Evolutionary conservation across 129 eudicot genomes (phyloP), one percentile per base, ranked within the genome.

Genomic region (Flaveria bidentis): DNA sequence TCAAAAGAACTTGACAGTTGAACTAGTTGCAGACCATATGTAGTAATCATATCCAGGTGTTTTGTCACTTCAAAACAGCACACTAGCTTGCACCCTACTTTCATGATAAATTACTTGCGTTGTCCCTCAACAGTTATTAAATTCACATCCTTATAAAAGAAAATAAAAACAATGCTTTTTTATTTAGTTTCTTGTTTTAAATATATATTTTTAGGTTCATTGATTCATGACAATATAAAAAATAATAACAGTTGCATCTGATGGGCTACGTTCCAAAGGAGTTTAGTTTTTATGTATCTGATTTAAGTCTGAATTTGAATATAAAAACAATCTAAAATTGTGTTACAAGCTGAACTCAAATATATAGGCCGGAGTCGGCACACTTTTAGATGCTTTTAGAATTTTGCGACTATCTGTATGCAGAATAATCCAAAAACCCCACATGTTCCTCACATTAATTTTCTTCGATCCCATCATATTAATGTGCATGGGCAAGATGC

Each of bases 391-490:
- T 4, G 41, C 41, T 36, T 4, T 36, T 36, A 36, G n/a, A 39
- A 46, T 69, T 30, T 51, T 36, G 9, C 50, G 56, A 49, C 9
- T 61, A 26, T 61, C 5, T 61, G 44, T 13, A 25, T 61, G 42
- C 23, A 72, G 30, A 72, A 64, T 2, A 79, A 33, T 77, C 68
- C 53, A 79, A 53, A 49, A 71, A 65, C 83, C 83, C 78, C 74
- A 80, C 83, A 80, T 80, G 83, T 65, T 80, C 47, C 64, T 51
- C 76, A 41, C 81, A 72, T 62, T 73, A 42, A 72, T 65, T 46
- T 30, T 80, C 78, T 51, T 64, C 74, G 18, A 80, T 72, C 83
- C 28, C 83, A 80, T 80, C 79, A 44, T 47, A 80, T 73, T 63
- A 49, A 79, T 51, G 16, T 51, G 60, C 78, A 22, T 62, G 45